A percentile compares a stretch with the other conserved stretches of the same genome.
Conservation (phyloP, 345 rosid species). For the Alliaria petiolata region DNA sequence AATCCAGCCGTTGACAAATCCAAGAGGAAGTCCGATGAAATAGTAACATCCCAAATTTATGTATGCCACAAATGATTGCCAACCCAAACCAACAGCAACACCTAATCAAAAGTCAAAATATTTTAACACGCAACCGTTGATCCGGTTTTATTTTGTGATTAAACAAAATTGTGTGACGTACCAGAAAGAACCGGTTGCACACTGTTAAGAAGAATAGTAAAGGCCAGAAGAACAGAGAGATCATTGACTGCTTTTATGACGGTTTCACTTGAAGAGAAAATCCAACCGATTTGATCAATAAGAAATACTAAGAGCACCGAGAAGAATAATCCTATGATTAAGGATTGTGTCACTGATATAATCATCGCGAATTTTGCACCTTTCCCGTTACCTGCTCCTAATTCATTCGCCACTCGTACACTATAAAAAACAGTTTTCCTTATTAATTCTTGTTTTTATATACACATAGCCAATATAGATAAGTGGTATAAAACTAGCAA, state of each 20-base stretch:
- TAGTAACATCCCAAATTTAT: slow-evolving; percentile 69
- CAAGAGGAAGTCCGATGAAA: slow-evolving; percentile 62
- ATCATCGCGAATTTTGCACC: slow-evolving; percentile 7
- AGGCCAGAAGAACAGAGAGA: neutral
- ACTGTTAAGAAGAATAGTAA: slow-evolving; percentile 8
- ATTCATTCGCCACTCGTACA: slow-evolving; percentile 56
- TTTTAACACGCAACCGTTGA: neutral
- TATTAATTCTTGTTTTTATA: too few species aligned
- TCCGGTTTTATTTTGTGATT: neutral
- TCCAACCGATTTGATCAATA: slow-evolving; percentile 28
- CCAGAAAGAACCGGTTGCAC: slow-evolving; percentile 12
- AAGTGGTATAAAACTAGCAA: too few species aligned
- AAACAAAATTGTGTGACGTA: neutral
- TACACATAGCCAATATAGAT: too few species aligned
- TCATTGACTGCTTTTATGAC: slow-evolving; percentile 2
- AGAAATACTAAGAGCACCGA: neutral
- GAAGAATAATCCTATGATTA: neutral
- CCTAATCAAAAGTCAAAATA: slow-evolving; percentile 39
- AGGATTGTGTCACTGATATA: slow-evolving; percentile 3
- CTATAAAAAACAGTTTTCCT: too few species aligned
- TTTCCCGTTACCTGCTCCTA: slow-evolving; percentile 8
- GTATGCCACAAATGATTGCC: slow-evolving; percentile 66
- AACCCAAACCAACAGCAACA: slow-evolving; percentile 76
- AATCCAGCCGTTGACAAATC: slow-evolving; percentile 52
- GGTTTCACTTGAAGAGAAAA: slow-evolving; percentile 6